A percentile compares a stretch with the other conserved stretches of the same genome.
phyloP scores from a whole-genome alignment of 768 basidiomycete species.

The Leccinum ochraceum region DNA sequence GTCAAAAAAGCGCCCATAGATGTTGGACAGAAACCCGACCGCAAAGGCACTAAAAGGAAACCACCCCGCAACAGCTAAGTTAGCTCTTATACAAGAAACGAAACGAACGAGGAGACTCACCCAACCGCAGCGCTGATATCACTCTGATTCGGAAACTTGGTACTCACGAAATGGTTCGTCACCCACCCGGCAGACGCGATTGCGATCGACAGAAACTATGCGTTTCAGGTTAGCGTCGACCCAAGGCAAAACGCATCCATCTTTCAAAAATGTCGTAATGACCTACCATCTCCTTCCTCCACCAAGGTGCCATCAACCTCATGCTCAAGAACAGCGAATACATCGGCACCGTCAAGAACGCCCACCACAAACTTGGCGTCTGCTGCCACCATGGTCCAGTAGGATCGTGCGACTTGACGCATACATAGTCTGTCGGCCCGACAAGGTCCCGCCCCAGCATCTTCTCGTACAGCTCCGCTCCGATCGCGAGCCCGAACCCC shows the following conservation, averaged over 20 bases:
- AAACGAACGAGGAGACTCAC: constrained; percentile 30
- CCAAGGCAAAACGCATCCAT: not conserved
- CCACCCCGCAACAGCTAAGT: not conserved
- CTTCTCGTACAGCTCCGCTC: constrained; percentile 64
- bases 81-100: not conserved
- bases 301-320: constrained; percentile 61
- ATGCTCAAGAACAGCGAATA: constrained; percentile 67
- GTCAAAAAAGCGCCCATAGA: constrained; percentile 72
- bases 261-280: not conserved
- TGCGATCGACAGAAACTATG: constrained; percentile 49
- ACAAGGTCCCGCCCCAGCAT: constrained; percentile 49
- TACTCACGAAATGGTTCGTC: constrained; percentile 65
- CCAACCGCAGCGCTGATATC: constrained; percentile 82
- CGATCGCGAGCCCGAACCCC: constrained; percentile 82
- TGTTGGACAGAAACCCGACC: constrained; percentile 76
- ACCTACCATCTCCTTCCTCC: constrained; percentile 56
- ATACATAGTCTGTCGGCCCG: constrained; percentile 61
- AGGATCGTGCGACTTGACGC: constrained; percentile 54
- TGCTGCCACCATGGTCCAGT: constrained; percentile 71
- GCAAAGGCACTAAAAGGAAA: constrained; percentile 59
- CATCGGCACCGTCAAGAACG: constrained; percentile 71
- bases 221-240: not conserved
- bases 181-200: constrained; percentile 76
- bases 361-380: constrained; percentile 74
- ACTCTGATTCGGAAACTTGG: constrained; percentile 61